phyloP scores from a whole-genome alignment of 176 grass and related monocot species.

The barley (Hordeum vulgare) region MorexV3_pseudomolecules_assembly NC_058518.1:485955789-485956288 shows the following conservation, averaged over 20 bases:
- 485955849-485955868: constrained; percentile 87
- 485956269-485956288: constrained; percentile 3
- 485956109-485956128: constrained; percentile 81
- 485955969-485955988: constrained; percentile 72
- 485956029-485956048: constrained; percentile 86
- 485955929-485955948: not conserved
- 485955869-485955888: not conserved
- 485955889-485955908: not conserved
- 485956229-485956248: not conserved
- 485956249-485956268: not conserved
- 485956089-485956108: constrained; percentile 94
- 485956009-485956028: constrained; percentile 66
- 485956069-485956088: constrained; percentile 95
- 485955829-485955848: constrained; percentile 77
- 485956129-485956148: constrained; percentile 77
- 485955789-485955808: constrained; percentile 59
- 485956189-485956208: not conserved
- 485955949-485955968: not conserved
- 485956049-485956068: constrained; percentile 91
- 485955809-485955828: constrained; percentile 93
- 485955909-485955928: not conserved
- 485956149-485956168: constrained; percentile 93
- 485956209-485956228: not conserved
- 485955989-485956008: constrained; percentile 84
- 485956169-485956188: not conserved